Evolutionary conservation across 2,329 filamentous ascomycete genomes (phyloP).

Genomic region (Knufia fluminis): DNA sequence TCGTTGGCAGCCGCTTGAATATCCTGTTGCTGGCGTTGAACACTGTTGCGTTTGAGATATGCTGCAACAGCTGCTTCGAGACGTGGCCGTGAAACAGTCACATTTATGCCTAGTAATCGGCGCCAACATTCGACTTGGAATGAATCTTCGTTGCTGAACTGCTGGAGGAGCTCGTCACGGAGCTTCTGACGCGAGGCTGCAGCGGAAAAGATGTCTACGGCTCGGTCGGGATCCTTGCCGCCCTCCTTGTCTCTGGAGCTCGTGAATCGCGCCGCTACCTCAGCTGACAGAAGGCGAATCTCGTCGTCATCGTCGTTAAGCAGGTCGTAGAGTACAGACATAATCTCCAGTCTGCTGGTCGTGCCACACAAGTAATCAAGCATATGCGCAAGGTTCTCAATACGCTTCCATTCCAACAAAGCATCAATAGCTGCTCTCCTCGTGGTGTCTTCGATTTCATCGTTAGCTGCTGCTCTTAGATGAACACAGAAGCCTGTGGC

Average conservation of each 20-base stretch:
- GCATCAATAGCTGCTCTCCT: conserved; percentile 15
- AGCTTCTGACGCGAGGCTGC: conserved; percentile 39
- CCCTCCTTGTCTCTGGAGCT: conserved; percentile 9
- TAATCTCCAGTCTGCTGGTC: conserved; percentile 18
- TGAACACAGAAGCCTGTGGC: conserved; percentile 7
- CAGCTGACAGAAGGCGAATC: conserved; percentile 56
- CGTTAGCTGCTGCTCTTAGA: conserved; percentile 13
- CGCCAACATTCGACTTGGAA: conserved; percentile 27
- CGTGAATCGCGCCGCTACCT: conserved; percentile 10
- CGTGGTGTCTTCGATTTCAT: conserved; percentile 19
- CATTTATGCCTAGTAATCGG: conserved; percentile 1
- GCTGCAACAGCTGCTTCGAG: background rate
- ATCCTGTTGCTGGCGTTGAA: background rate
- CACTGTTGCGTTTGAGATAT: background rate
- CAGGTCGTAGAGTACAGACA: conserved; percentile 56
- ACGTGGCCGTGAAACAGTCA: background rate
- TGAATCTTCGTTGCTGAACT: conserved; percentile 28
- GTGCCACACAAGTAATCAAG: conserved; percentile 30
- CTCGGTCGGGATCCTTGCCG: background rate
- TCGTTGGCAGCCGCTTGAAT: conserved; percentile 39
- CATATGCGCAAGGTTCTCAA: conserved; percentile 34
- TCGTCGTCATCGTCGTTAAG: conserved; percentile 91
- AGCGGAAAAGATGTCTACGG: conserved; percentile 35
- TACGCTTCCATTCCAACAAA: conserved; percentile 28
- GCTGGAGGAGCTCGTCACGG: conserved; percentile 27